Evolutionary conservation across 2,329 filamentous ascomycete genomes (phyloP), one percentile per base, ranked within the genome.

Genomic region (Pyrenophora teres): DNA sequence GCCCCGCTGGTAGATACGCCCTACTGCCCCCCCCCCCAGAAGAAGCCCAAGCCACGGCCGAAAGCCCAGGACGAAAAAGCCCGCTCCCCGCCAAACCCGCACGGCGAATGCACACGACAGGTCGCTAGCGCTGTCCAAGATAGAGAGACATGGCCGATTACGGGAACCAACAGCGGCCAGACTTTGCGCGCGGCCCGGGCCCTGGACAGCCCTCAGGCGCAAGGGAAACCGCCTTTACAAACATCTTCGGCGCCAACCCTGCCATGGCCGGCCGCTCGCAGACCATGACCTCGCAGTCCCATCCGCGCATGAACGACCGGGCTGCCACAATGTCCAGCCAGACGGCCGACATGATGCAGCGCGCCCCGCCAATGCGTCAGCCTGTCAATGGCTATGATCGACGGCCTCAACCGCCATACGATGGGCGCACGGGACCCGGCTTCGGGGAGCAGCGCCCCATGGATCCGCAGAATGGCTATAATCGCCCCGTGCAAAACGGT

Each of bases 141-240:
- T 25, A 60, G 63, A 55, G 50, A 62, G 58, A 43, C 62, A 86
- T 86, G 86, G 84, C 86, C 71, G 84, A 87, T 72, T 83, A 87
- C 76, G 77, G 81, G 70, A 74, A 81, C 62, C 84, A 86, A 69
- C 81, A 84, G 72, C 82, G 83, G 65, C 80, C 84, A 72, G 80
- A 82, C 68, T 81, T 84, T 74, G 73, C 72, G 59, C 77, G 82
- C 71, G 74, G 79, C 56, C 71, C 72, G 52, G 75, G 76, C 57
- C 80, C 83, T 71, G 81, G 79, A 55, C 78, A 80, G 69, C 73
- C 81, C 45, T 77, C 81, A 35, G 63, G 80, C 54, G 90, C 94
- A 77, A 88, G 94, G 77, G 92, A 99, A 84, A 90, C 91, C 63
- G 94, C 93, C 61, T 99, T 95, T 76, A 91, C 89, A 62, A 93